A percentile compares a stretch with the other conserved stretches of the same genome.
Evolutionary conservation across 2,329 filamentous ascomycete species (phyloP).

Genomic region (Ophiostoma fasciatum): DNA sequence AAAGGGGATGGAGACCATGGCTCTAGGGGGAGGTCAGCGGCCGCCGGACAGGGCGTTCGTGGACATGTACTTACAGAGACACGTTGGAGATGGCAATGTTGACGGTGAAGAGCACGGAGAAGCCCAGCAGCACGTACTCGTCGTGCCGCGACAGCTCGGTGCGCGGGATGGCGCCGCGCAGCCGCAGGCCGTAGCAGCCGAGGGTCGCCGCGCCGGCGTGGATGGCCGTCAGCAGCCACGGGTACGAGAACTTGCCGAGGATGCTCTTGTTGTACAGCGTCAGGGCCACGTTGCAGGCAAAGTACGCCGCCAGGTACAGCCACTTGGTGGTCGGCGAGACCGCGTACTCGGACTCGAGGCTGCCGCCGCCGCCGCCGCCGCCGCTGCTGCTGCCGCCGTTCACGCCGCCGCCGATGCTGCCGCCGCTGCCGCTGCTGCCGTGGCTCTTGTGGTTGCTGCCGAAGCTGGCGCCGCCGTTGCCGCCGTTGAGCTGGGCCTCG

Average conservation of each 20-base stretch:
- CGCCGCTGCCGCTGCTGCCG: not conserved
- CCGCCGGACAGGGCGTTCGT: no score
- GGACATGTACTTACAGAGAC: conserved; percentile 5
- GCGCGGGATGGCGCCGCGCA: conserved; percentile 35
- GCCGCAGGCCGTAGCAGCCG: conserved; percentile 39
- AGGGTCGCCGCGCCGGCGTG: conserved; percentile 41
- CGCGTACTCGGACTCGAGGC: conserved; percentile 16
- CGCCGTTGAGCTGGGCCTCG: conserved; percentile 11
- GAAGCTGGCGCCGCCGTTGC: not conserved
- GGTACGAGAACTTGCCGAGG: conserved; percentile 33
- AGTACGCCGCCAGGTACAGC: conserved; percentile 15
- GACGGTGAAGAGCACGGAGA: conserved; percentile 26
- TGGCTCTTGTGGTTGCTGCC: no score
- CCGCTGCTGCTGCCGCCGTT: no score
- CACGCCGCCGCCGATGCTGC: not conserved
- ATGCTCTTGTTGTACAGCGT: conserved; percentile 14
- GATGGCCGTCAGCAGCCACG: conserved; percentile 44
- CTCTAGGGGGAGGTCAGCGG: not conserved
- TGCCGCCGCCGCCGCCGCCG: not conserved
- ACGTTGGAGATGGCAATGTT: conserved; percentile 15
- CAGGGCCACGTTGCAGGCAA: conserved; percentile 13
- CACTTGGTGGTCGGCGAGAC: conserved; percentile 15
- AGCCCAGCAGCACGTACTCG: conserved; percentile 39
- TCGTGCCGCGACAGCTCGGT: conserved; percentile 36
- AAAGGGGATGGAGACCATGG: conserved; percentile 40